A percentile compares a stretch with the other conserved stretches of the same genome.
Evolutionary conservation across 805 yeast genomes (phyloP).

Genomic region (Metschnikowia lachancei): DNA sequence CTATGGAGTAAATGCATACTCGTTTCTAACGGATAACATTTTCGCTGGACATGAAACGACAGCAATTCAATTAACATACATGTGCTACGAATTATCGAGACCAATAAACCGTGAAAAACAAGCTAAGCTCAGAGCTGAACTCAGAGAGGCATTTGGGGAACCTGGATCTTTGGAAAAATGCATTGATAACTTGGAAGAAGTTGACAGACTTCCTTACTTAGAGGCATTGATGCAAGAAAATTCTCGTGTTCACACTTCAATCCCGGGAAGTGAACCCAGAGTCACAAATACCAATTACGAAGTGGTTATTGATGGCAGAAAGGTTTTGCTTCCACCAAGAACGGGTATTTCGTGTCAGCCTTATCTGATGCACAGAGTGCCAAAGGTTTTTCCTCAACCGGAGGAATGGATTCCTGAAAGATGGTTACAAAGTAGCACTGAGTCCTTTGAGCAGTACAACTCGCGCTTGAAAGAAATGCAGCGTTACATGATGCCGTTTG

Average conservation of each 20-base stretch:
- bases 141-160: constrained; percentile 34
- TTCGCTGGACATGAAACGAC: constrained; percentile 78
- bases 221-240: constrained; percentile 63
- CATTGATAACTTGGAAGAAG: constrained; percentile 33
- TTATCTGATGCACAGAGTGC: constrained; percentile 57
- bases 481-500: constrained; percentile 62
- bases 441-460: constrained; percentile 29
- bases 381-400: constrained; percentile 49
- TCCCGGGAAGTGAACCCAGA: constrained; percentile 74
- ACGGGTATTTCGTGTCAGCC: constrained; percentile 65
- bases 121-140: constrained; percentile 46
- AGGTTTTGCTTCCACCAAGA: constrained; percentile 45
- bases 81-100: constrained; percentile 57
- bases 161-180: constrained; percentile 22
- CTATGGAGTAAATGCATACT: constrained; percentile 34
- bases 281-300: constrained; percentile 33
- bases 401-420: constrained; percentile 56
- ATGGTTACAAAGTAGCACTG: constrained; percentile 49
- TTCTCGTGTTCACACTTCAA: constrained; percentile 62
- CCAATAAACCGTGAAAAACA: constrained; percentile 49
- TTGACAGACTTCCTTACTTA: constrained; percentile 56
- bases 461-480: constrained; percentile 45
- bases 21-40: constrained; percentile 55
- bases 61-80: constrained; percentile 44
- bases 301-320: constrained; percentile 16